Conservation (phyloP, 257 asterid species). For the Dorcoceras hygrometricum region DNA sequence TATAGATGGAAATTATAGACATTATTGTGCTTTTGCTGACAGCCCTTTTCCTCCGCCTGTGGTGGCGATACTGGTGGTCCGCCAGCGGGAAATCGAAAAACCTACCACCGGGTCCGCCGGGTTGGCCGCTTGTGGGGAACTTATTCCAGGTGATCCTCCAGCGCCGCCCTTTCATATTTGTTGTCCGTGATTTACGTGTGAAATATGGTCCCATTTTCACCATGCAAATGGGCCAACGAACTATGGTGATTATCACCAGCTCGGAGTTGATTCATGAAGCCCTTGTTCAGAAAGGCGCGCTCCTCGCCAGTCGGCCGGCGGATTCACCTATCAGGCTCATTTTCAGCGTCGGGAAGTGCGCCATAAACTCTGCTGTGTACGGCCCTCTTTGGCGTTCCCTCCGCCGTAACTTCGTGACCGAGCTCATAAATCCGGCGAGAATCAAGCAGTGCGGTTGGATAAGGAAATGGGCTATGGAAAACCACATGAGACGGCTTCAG, state of each 20-base stretch:
- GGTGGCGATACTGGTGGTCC: constrained; percentile 73
- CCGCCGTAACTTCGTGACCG: constrained; percentile 89
- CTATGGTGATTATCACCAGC: constrained; percentile 66
- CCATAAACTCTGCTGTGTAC: constrained; percentile 92
- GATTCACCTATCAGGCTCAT: constrained; percentile 89
- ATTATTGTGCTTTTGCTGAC: constrained; percentile 34
- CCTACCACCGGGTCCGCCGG: constrained; percentile 93
- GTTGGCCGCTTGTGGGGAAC: constrained; percentile 97
- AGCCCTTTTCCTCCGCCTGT: constrained; percentile 39
- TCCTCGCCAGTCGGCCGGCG: constrained; percentile 84
- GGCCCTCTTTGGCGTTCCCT: constrained; percentile 94
- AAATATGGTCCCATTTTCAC: constrained; percentile 91
- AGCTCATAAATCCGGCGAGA: constrained; percentile 75
- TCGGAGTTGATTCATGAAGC: constrained; percentile 89
- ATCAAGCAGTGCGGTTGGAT: constrained; percentile 92
- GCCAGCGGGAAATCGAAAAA: constrained; percentile 40
- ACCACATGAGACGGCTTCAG: constrained; percentile 63
- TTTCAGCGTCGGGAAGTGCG: constrained; percentile 88
- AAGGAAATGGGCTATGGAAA: constrained; percentile 68
- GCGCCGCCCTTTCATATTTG: constrained; percentile 66
- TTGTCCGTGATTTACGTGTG: constrained; percentile 66
- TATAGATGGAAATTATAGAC: constrained; percentile 52
- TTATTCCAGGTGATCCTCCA: constrained; percentile 80
- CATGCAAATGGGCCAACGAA: constrained; percentile 95
- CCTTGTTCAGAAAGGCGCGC: constrained; percentile 65